These are phyloP conservation scores for Termitomyces sp. DNA, from an alignment of 768 basidiomycete species.

Conservation along the genomic window DNA sequence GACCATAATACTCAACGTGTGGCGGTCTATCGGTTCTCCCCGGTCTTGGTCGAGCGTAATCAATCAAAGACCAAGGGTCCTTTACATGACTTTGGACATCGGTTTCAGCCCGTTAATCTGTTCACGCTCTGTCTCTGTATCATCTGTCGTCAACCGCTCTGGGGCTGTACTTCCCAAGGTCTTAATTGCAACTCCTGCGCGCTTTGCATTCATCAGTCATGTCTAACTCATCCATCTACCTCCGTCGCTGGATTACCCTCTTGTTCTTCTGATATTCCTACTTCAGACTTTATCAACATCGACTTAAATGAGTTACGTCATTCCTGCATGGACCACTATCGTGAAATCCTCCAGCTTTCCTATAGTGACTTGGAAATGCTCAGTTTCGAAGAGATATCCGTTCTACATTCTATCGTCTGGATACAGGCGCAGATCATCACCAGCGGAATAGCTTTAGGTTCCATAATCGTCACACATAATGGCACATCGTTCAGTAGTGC, in stretches of 20 bases:
- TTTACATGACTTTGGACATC: conserved; percentile 35
- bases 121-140: conserved; percentile 74
- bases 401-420: conserved; percentile 56
- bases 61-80: conserved; percentile 12
- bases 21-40: conserved; percentile 60
- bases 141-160: conserved; percentile 63
- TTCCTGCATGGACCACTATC: conserved; percentile 54
- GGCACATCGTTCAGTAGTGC: conserved; percentile 22
- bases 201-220: conserved; percentile 54
- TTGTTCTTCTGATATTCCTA: conserved; percentile 35
- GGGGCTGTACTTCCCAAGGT: conserved; percentile 65
- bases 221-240: conserved; percentile 25
- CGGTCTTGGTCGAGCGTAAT: conserved; percentile 29
- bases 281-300: conserved; percentile 46
- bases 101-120: conserved; percentile 54
- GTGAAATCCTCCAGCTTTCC: conserved; percentile 35
- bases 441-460: conserved; percentile 62
- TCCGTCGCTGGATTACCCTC: conserved; percentile 21
- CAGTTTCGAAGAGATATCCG: conserved; percentile 67
- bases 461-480: conserved; percentile 47
- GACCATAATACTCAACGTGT: conserved; percentile 48
- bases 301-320: conserved; percentile 45
- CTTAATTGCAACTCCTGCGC: conserved; percentile 59
- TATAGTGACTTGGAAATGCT: conserved; percentile 39
- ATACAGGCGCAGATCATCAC: conserved; percentile 62